Conservation (phyloP, 176 grass and related monocot genomes). For the Carex parvula region DNA sequence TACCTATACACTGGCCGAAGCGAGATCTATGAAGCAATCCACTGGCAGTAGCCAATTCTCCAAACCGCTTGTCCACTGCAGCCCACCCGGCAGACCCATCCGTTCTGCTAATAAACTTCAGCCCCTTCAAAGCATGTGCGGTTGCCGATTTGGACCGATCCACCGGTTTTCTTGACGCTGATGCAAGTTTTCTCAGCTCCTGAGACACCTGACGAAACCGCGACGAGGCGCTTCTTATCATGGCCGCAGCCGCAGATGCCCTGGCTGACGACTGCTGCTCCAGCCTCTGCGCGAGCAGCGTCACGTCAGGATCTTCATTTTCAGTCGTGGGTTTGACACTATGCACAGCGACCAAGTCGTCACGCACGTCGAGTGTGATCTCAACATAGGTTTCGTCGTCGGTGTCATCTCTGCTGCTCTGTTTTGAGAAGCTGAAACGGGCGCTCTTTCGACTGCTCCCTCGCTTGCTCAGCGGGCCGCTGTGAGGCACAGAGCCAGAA, state of each 20-base stretch:
- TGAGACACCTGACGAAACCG: constrained; percentile 41
- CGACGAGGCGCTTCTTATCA: constrained; percentile 13
- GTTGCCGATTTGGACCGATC: constrained; percentile 28
- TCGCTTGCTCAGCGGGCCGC: neutral
- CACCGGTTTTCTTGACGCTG: neutral
- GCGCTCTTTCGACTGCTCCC: constrained; percentile 3
- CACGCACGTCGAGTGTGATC: neutral
- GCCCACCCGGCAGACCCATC: constrained; percentile 34
- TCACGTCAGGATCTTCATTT: neutral
- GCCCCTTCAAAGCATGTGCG: constrained; percentile 34
- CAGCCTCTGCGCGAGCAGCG: neutral
- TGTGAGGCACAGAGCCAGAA: constrained; percentile 5
- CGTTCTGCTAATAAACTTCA: constrained; percentile 44
- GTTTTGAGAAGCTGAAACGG: constrained; percentile 1
- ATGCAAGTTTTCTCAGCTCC: constrained; percentile 32
- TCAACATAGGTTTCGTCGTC: neutral
- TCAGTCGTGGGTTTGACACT: neutral
- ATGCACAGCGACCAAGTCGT: constrained; percentile 1
- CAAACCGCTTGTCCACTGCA: constrained; percentile 32
- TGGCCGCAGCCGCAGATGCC: neutral
- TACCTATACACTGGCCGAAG: constrained; percentile 49
- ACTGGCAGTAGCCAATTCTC: constrained; percentile 30
- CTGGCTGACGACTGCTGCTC: neutral
- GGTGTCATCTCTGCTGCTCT: neutral
- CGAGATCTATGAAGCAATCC: constrained; percentile 28